phyloP scores from a whole-genome alignment of 306 rosid species.

The Cicer bijugum region DNA sequence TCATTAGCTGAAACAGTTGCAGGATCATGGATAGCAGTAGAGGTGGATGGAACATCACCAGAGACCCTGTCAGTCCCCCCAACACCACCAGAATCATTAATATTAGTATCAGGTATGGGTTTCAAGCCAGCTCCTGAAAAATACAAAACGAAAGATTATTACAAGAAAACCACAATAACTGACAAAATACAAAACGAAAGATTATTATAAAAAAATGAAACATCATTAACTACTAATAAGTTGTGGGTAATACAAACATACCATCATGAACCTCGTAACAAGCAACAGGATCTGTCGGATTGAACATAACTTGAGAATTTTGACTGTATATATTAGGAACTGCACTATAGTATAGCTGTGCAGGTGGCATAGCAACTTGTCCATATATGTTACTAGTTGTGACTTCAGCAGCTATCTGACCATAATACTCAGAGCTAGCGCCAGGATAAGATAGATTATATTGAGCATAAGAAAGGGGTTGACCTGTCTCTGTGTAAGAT shows the following conservation, averaged over 20 bases:
- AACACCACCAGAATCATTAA: slow-evolving; percentile 40
- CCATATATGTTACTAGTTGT: slow-evolving; percentile 61
- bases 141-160: slow-evolving; percentile 33
- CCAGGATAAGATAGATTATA: slow-evolving; percentile 63
- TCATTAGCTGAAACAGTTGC: slow-evolving; percentile 56
- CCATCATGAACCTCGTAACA: slow-evolving; percentile 72
- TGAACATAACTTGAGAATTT: slow-evolving; percentile 57
- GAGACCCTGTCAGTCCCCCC: slow-evolving; percentile 52
- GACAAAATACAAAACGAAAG: slow-evolving; percentile 28
- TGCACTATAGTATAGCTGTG: slow-evolving; percentile 69
- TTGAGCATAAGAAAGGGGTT: slow-evolving; percentile 61
- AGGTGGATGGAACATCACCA: slow-evolving; percentile 57
- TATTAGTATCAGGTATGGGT: slow-evolving; percentile 43
- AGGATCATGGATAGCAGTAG: slow-evolving; percentile 57
- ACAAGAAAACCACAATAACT: slow-evolving; percentile 39
- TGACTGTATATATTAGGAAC: slow-evolving; percentile 60
- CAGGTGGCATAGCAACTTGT: slow-evolving; percentile 59
- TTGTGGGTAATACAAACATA: slow-evolving; percentile 33
- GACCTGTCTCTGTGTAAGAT: slow-evolving; percentile 67
- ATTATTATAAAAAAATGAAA: slow-evolving; percentile 40
- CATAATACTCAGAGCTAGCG: slow-evolving; percentile 67
- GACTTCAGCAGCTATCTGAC: slow-evolving; percentile 59
- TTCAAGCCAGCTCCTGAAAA: slow-evolving; percentile 51
- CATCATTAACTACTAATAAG: slow-evolving; percentile 44
- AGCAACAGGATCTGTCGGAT: slow-evolving; percentile 58